These are phyloP conservation scores for Solanum medicagineum DNA, from an alignment of 257 asterid genomes.

Conservation along the genomic window DNA sequence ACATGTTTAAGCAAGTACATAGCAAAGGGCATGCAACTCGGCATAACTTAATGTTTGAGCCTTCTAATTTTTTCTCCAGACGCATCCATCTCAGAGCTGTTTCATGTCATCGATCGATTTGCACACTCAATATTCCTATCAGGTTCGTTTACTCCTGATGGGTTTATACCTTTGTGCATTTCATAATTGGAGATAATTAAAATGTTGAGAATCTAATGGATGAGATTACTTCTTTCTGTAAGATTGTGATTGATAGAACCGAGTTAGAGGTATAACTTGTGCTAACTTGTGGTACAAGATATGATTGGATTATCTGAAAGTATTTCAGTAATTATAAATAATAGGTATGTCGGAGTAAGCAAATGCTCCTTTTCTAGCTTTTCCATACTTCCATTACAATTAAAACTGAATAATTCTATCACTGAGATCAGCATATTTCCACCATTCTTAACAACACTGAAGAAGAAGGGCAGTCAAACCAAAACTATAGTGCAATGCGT, in stretches of 20 bases:
- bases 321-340: neutral
- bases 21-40: neutral
- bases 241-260: neutral
- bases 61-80: conserved; percentile 11
- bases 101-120: conserved; percentile 44
- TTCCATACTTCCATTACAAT: neutral
- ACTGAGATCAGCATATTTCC: neutral
- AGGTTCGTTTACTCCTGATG: conserved; percentile 11
- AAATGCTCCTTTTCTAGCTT: neutral
- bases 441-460: neutral
- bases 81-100: conserved; percentile 45
- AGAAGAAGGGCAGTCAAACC: neutral
- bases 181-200: neutral
- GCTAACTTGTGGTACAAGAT: neutral
- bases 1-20: neutral
- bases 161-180: neutral
- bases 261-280: neutral
- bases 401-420: neutral
- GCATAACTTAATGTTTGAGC: neutral
- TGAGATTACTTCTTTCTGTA: neutral
- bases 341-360: neutral
- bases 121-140: conserved; percentile 38
- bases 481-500: neutral
- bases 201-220: neutral
- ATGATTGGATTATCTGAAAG: neutral